phyloP scores from a whole-genome alignment of 148 eudicot species.

The Rhododendron ferrugineum region DNA sequence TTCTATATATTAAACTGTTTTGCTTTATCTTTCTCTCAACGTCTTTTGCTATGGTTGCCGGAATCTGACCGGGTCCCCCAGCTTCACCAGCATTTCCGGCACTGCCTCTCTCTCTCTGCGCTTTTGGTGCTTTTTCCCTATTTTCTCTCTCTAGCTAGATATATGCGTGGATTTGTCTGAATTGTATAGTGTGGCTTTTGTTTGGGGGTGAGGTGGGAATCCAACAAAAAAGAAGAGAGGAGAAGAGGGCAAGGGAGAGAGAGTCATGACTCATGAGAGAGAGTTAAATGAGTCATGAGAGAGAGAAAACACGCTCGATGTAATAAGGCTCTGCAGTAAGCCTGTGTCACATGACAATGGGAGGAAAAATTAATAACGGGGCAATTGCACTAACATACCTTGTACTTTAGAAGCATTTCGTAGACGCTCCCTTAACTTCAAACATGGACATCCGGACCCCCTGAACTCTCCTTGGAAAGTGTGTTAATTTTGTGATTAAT shows the following conservation, averaged over 20 bases:
- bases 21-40: background rate
- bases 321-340: background rate
- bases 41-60: background rate
- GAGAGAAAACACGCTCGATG: background rate
- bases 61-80: constrained; percentile 3
- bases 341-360: background rate
- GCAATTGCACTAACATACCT: background rate
- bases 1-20: background rate
- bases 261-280: no score
- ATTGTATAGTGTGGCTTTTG: background rate
- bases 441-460: background rate
- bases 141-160: background rate
- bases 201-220: background rate
- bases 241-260: background rate
- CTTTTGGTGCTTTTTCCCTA: background rate
- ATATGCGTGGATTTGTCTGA: background rate
- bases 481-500: background rate
- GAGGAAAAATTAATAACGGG: background rate
- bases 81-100: constrained; percentile 24
- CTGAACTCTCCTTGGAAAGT: background rate
- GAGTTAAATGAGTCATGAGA: background rate
- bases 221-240: background rate
- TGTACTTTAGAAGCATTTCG: background rate
- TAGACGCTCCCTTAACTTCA: background rate
- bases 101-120: background rate